Base-by-base conservation (phyloP, 2,329 filamentous ascomycete species). In the Hypocrella siamensis region DNA sequence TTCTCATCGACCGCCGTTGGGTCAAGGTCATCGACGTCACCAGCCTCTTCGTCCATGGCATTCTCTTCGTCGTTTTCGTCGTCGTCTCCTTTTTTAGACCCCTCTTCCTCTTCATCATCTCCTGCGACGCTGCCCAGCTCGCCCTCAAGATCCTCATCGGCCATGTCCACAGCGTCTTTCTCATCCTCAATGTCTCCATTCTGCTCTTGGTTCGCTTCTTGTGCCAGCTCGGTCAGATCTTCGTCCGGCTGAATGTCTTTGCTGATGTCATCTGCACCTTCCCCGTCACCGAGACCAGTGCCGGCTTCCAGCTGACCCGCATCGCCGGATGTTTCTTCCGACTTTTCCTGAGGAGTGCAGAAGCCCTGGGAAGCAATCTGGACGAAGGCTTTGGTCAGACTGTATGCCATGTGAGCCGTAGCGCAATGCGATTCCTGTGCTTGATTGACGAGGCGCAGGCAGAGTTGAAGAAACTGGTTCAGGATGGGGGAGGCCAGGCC, bases 201-300 rank as follows among this genome's bases (percentile, higher is more conserved):
- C 24, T 70, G 62, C 39, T 79, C 70, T 38, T 75, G 68, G 37
- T 82, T 78, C 26, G 75, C 69, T 46, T 94, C 80, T 50, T 94
- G 83, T 0, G 90, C 88, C 28, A 98, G 63, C 42, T 98, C 90
- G 1, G 81, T 75, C 4, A 98, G 60, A 49, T 98, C 86, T 51
- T 99, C 90, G 38, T 98, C 88, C 12, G 88, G 79, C 40, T 82
- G 75, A 29, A 98, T 79, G 46, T 98, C 90, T 51, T 98, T 96
- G 56, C 86, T 96, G 41, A 98, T 96, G 53, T 98, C 88, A 49
- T 98, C 86, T 4, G 80, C 86, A 14, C 88, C 92, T 53, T 94
- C 82, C 9, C 90, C 92, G 28, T 94, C 90, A 15, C 90, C 92
- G 17, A 98, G 73, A 21, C 90, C 92, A 9, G 86, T 96, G 12